These are phyloP conservation scores for Mortierella sp. DNA, from an alignment of 371 early-diverging fungal species.

Conservation along the genomic window DNA sequence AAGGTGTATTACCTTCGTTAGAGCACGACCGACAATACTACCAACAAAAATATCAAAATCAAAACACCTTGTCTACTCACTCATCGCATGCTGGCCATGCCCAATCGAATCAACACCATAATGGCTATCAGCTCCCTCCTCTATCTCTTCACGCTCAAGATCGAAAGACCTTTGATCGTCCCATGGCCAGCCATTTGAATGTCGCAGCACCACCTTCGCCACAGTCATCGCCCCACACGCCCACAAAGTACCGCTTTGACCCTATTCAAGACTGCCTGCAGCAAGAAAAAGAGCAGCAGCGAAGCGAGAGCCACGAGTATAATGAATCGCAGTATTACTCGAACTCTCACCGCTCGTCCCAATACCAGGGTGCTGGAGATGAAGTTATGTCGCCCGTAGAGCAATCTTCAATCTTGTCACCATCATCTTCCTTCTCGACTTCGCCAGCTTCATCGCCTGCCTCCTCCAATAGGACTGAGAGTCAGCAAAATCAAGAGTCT, in stretches of 20 bases:
- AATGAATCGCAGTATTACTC: slow-evolving; percentile 6
- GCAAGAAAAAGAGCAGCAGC: slow-evolving; percentile 39
- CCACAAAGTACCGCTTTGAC: slow-evolving; percentile 52
- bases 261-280: slow-evolving; percentile 54
- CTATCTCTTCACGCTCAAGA: slow-evolving; percentile 26
- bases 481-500: slow-evolving; percentile 16
- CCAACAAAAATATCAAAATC: slow-evolving; percentile 15
- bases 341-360: slow-evolving; percentile 1
- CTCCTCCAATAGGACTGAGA: slow-evolving; percentile 7
- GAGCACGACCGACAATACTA: slow-evolving; percentile 24
- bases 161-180: slow-evolving; percentile 18
- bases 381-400: slow-evolving; percentile 26
- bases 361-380: slow-evolving; percentile 17
- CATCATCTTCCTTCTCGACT: slow-evolving; percentile 37
- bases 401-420: slow-evolving; percentile 29
- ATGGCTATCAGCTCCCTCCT: slow-evolving; percentile 33
- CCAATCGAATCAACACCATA: slow-evolving; percentile 9
- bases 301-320: slow-evolving; percentile 10
- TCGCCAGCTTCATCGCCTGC: slow-evolving; percentile 18
- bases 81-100: slow-evolving; percentile 42
- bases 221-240: slow-evolving; percentile 55
- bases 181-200: slow-evolving; percentile 8
- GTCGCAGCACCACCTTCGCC: slow-evolving; percentile 40
- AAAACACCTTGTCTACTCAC: slow-evolving; percentile 11
- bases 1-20: slow-evolving; percentile 28